These are phyloP conservation scores for Fusarium graminum DNA, from an alignment of 2,329 filamentous ascomycete species.

Conservation along the genomic window DNA sequence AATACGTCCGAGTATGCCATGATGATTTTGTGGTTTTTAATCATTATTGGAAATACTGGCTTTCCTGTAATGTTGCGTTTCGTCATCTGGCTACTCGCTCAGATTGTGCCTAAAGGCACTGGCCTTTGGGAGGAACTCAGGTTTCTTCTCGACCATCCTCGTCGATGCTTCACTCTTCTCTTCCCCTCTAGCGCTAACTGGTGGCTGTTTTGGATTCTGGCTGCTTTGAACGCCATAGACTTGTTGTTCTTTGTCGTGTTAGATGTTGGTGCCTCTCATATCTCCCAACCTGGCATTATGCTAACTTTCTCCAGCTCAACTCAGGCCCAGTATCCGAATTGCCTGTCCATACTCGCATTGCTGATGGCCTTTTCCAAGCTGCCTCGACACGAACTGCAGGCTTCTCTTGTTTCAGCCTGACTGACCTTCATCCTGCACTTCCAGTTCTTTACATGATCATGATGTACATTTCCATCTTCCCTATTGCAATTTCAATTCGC, in stretches of 20 bases:
- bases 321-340: conserved; percentile 75
- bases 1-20: conserved; percentile 80
- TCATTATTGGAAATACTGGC: conserved; percentile 94
- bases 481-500: conserved; percentile 94
- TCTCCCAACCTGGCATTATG: background rate
- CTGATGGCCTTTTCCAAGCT: conserved; percentile 92
- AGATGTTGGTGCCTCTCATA: conserved; percentile 72
- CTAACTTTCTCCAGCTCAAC: conserved; percentile 69
- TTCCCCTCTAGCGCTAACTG: conserved; percentile 93
- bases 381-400: conserved; percentile 91
- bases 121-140: conserved; percentile 89
- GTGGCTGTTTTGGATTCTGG: conserved; percentile 92
- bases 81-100: conserved; percentile 85
- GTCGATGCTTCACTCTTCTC: conserved; percentile 93
- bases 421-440: conserved; percentile 86
- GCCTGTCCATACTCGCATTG: conserved; percentile 79
- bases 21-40: conserved; percentile 83
- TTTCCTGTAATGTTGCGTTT: conserved; percentile 96
- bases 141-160: conserved; percentile 93
- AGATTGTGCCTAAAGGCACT: conserved; percentile 72
- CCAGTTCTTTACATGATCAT: conserved; percentile 96
- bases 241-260: conserved; percentile 92
- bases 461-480: conserved; percentile 99
- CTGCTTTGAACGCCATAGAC: conserved; percentile 86
- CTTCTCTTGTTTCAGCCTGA: conserved; percentile 83